Conservation (phyloP, 2,329 filamentous ascomycete species). For the Chaetomium globosum region DNA sequence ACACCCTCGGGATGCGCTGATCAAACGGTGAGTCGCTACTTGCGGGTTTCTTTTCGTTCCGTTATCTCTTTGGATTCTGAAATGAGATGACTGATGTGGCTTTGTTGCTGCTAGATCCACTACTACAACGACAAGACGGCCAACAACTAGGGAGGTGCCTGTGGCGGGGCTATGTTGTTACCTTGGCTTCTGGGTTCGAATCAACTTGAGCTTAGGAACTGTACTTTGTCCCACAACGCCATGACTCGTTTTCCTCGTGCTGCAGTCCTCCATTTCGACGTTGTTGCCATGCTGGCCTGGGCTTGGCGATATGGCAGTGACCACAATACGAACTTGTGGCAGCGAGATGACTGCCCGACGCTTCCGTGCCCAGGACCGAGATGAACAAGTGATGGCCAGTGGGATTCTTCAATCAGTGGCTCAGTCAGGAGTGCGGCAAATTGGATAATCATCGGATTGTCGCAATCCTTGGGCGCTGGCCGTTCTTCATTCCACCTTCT, state of each 20-base stretch:
- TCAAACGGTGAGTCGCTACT: constrained; percentile 53
- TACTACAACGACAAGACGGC: constrained; percentile 39
- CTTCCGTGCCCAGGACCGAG: not conserved
- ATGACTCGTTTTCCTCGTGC: not conserved
- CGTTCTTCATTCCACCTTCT: not conserved
- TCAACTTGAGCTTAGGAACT: not conserved
- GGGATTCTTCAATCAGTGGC: not conserved
- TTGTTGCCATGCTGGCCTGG: not conserved
- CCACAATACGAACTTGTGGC: not conserved
- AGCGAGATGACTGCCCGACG: not conserved
- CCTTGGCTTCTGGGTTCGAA: not conserved
- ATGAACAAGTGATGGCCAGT: not conserved
- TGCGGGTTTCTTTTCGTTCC: not conserved
- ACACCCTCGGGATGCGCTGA: constrained; percentile 61
- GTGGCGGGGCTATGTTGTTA: not conserved
- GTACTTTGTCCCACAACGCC: not conserved
- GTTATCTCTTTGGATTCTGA: too few species aligned
- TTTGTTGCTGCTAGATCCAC: constrained; percentile 31
- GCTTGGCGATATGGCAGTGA: not conserved
- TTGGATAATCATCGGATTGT: not conserved
- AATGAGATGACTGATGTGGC: not conserved
- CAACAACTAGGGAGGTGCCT: constrained; percentile 30
- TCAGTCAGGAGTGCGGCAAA: not conserved
- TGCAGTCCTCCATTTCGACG: not conserved
- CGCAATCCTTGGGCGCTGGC: not conserved